phyloP scores from a whole-genome alignment of 345 rosid genomes.

The Lepidium didymum region DNA sequence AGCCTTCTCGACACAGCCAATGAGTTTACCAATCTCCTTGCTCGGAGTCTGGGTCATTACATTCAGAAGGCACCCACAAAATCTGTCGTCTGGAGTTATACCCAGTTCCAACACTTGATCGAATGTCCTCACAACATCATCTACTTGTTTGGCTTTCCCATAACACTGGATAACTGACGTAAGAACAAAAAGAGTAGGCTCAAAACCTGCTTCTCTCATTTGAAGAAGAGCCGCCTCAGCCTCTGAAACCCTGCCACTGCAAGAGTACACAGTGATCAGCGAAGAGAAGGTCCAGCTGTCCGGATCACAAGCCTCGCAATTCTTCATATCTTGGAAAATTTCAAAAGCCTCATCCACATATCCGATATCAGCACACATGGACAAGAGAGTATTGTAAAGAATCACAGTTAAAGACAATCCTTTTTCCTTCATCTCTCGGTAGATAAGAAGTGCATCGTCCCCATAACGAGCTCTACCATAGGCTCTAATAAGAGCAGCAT shows the following conservation, averaged over 20 bases:
- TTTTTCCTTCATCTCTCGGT: slow-evolving; percentile 79
- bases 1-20: slow-evolving; percentile 64
- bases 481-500: slow-evolving; percentile 71
- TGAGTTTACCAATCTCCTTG: slow-evolving; percentile 57
- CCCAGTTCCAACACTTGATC: slow-evolving; percentile 47
- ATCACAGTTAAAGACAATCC: slow-evolving; percentile 46
- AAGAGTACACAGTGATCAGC: slow-evolving; percentile 66
- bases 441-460: slow-evolving; percentile 58
- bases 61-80: slow-evolving; percentile 77
- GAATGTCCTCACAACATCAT: slow-evolving; percentile 69
- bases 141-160: slow-evolving; percentile 66
- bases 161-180: slow-evolving; percentile 96
- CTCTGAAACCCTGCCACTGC: slow-evolving; percentile 69
- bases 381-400: slow-evolving; percentile 75
- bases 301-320: slow-evolving; percentile 47
- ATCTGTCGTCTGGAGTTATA: slow-evolving; percentile 75
- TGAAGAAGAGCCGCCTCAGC: slow-evolving; percentile 65
- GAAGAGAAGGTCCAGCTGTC: slow-evolving; percentile 97
- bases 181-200: slow-evolving; percentile 73
- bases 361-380: slow-evolving; percentile 92
- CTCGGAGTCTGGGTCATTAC: slow-evolving; percentile 76
- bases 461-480: slow-evolving; percentile 77
- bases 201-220: slow-evolving; percentile 75
- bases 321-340: slow-evolving; percentile 68
- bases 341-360: slow-evolving; percentile 55